Evolutionary conservation across 345 rosid genomes (phyloP).

Genomic region (Abelmoschus esculentus): DNA sequence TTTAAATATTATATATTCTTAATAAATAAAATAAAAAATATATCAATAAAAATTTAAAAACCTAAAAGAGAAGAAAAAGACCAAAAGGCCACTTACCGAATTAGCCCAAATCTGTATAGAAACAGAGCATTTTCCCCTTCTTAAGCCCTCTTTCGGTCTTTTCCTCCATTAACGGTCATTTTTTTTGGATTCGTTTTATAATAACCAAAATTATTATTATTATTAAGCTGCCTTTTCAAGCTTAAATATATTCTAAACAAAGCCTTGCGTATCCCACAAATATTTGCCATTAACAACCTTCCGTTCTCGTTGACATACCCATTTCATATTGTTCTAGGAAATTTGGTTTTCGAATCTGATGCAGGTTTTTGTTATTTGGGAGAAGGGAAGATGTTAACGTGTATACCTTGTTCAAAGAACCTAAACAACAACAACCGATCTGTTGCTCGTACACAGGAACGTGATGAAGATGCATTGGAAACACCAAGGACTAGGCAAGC

Average conservation of each 20-base stretch:
- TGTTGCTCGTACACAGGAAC: slow-evolving; percentile 37
- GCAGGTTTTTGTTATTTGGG: slow-evolving; percentile 17
- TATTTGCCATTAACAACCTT: background rate
- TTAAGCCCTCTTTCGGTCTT: too few species aligned
- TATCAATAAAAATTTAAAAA: too few species aligned
- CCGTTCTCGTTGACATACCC: background rate
- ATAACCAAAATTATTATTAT: too few species aligned
- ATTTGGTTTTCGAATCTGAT: slow-evolving; percentile 17
- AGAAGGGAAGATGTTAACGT: slow-evolving; percentile 63
- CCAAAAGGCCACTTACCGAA: too few species aligned
- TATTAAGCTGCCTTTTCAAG: background rate
- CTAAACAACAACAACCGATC: slow-evolving; percentile 45
- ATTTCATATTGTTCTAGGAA: background rate
- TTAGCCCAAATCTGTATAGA: too few species aligned
- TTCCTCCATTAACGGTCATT: too few species aligned
- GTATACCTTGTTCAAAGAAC: slow-evolving; percentile 86
- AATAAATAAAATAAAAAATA: too few species aligned
- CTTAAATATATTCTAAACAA: background rate
- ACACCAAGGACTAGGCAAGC: slow-evolving; percentile 79
- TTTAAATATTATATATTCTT: too few species aligned
- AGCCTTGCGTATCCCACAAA: background rate
- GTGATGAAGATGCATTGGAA: slow-evolving; percentile 44
- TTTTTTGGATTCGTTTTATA: too few species aligned
- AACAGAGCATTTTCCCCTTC: too few species aligned
- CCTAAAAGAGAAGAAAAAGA: too few species aligned